Conservation (phyloP, 306 rosid species). For the Ormosia semicastrata region DNA sequence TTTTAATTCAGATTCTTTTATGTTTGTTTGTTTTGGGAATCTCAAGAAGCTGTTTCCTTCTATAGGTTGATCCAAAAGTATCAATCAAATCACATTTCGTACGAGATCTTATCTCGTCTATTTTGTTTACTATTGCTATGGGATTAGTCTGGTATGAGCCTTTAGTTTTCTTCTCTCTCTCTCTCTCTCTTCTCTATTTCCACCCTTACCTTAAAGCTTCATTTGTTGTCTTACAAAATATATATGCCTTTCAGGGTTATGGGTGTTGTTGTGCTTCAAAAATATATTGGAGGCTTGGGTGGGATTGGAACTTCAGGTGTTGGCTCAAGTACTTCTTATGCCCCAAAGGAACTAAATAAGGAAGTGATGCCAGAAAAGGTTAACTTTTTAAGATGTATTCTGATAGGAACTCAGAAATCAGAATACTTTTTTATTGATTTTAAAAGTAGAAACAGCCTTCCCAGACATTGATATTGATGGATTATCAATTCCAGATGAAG, state of each 20-base stretch:
- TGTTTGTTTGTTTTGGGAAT: not conserved
- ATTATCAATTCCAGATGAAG: too few species aligned
- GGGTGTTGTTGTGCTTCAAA: slow-evolving; percentile 95
- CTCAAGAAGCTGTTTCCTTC: slow-evolving; percentile 24
- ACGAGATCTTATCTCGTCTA: slow-evolving; percentile 82
- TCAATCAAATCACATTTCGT: slow-evolving; percentile 87
- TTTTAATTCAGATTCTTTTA: slow-evolving; percentile 8
- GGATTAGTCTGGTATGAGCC: slow-evolving; percentile 81
- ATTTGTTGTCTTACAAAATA: not conserved
- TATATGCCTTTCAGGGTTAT: slow-evolving; percentile 57
- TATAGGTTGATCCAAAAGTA: slow-evolving; percentile 83
- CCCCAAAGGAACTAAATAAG: slow-evolving; percentile 87
- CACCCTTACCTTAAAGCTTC: not conserved
- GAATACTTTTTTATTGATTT: too few species aligned
- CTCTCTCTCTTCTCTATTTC: not conserved
- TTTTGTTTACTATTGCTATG: slow-evolving; percentile 80
- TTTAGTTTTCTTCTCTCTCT: slow-evolving; percentile 9
- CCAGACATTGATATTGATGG: too few species aligned
- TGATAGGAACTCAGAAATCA: too few species aligned
- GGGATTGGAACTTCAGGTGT: slow-evolving; percentile 98
- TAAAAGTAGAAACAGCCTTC: too few species aligned
- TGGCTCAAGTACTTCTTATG: slow-evolving; percentile 92
- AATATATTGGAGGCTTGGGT: slow-evolving; percentile 95
- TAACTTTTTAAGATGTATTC: not conserved
- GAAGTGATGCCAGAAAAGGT: slow-evolving; percentile 99